A percentile compares a stretch with the other conserved stretches of the same genome.
Evolutionary conservation across 805 yeast species (phyloP).

Genomic region (Yamadazyma endophytica): DNA sequence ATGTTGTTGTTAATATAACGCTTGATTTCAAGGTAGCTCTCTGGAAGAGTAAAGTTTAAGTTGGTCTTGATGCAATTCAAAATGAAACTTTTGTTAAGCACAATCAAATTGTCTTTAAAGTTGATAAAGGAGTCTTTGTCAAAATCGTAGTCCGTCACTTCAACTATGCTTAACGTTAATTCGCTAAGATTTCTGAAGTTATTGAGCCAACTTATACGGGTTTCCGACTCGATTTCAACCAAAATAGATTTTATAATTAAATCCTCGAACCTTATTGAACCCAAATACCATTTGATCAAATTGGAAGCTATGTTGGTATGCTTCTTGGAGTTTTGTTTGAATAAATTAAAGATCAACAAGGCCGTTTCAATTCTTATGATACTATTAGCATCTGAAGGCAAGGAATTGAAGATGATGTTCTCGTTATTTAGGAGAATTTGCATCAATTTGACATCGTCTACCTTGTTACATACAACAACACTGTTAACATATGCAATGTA

Average conservation of each 20-base stretch:
- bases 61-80: slow-evolving; percentile 21
- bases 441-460: slow-evolving; percentile 44
- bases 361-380: slow-evolving; percentile 40
- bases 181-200: slow-evolving; percentile 46
- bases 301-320: slow-evolving; percentile 45
- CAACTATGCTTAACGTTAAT: too few species aligned
- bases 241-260: slow-evolving; percentile 54
- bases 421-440: slow-evolving; percentile 63
- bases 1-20: slow-evolving; percentile 12
- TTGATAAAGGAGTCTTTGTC: too few species aligned
- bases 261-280: slow-evolving; percentile 61
- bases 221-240: slow-evolving; percentile 50
- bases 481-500: slow-evolving; percentile 45
- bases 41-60: slow-evolving; percentile 5
- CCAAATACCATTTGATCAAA: slow-evolving; percentile 54
- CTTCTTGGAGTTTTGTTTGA: slow-evolving; percentile 38
- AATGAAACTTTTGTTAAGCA: slow-evolving; percentile 47
- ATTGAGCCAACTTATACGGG: slow-evolving; percentile 60
- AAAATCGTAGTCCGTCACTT: too few species aligned
- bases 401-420: slow-evolving; percentile 26
- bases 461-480: slow-evolving; percentile 28
- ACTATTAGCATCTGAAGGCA: slow-evolving; percentile 16
- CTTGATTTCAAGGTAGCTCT: slow-evolving; percentile 4
- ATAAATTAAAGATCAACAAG: slow-evolving; percentile 47
- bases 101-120: slow-evolving; percentile 42